Evolutionary conservation across 2,329 filamentous ascomycete genomes (phyloP).

Genomic region (Exophiala alcalophila): DNA sequence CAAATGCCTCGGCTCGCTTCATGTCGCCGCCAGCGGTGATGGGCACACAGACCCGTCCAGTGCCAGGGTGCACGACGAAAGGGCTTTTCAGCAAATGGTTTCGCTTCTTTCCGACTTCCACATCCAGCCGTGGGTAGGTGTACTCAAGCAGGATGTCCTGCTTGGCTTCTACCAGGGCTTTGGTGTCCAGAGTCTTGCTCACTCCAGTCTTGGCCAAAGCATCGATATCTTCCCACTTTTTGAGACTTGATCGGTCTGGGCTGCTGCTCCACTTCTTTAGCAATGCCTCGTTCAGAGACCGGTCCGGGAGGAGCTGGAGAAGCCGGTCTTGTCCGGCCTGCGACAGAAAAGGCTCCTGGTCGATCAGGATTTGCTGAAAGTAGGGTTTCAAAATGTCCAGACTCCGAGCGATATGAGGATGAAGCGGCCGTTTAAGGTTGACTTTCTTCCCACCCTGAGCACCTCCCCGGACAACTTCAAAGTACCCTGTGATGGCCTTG

Average conservation of each 20-base stretch:
- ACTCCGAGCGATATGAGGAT: constrained; percentile 84
- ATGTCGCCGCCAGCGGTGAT: constrained; percentile 62
- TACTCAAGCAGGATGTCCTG: constrained; percentile 97
- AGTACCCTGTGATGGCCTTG: constrained; percentile 79
- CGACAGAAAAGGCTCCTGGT: constrained; percentile 80
- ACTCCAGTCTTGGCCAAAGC: constrained; percentile 73
- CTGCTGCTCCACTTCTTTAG: constrained; percentile 88
- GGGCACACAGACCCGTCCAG: constrained; percentile 89
- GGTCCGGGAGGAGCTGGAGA: constrained; percentile 80
- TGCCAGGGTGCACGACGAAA: constrained; percentile 94
- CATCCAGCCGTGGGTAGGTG: constrained; percentile 94
- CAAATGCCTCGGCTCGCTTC: constrained; percentile 69
- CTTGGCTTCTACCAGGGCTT: constrained; percentile 78
- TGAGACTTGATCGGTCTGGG: constrained; percentile 69
- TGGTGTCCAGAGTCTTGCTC: constrained; percentile 68
- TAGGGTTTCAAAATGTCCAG: constrained; percentile 78
- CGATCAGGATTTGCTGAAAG: constrained; percentile 79
- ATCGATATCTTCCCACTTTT: constrained; percentile 95
- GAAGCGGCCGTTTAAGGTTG: constrained; percentile 77
- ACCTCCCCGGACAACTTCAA: constrained; percentile 86
- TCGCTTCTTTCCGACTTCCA: constrained; percentile 94
- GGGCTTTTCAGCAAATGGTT: constrained; percentile 97
- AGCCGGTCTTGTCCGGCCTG: constrained; percentile 71
- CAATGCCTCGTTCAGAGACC: constrained; percentile 70
- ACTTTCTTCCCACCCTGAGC: constrained; percentile 83